Base-by-base conservation (phyloP, 2,329 filamentous ascomycete species). In the Talaromyces rugulosus region DNA sequence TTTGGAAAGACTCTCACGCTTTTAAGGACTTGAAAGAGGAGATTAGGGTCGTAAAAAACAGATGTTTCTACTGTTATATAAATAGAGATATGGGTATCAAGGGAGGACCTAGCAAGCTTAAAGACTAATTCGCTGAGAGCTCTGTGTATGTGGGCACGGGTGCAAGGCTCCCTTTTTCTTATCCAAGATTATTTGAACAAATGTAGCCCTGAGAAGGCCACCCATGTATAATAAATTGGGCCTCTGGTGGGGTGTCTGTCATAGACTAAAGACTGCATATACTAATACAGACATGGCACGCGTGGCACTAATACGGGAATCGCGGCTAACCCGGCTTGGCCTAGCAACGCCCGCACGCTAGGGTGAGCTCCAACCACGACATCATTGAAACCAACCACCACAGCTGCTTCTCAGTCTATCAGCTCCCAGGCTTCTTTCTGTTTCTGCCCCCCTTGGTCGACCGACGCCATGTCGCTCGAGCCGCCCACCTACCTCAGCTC, bases 401-500 rank as follows among this genome's bases (percentile, higher is more conserved):
- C 47, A 31, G 7, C 44, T 47, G 44, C 18, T 47, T 23, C 44
- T 47, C 44, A 8, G 44, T 11, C 44, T 18, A 8, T 8, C 33
- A 36, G 33, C 14, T 27, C 4, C 44, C 44, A 47, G 44, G 18
- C 30, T 8, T 53, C 12, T 31, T 30, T 31, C 30, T 31, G 50
- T 31, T 18, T 30, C 16, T 16, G 7, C 18, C 8, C 40, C 11
- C 27, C 14, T 53, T 53, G 50, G 30, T 51, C 58, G 5, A 66
- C 63, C 65, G 66, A 74, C 66, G 56, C 61, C 44, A 97, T 97
- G 93, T 94, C 92, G 75, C 86, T 96, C 77, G 92, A 97, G 75
- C 90, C 92, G 69, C 93, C 93, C 63, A 90, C 91, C 63, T 97
- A 97, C 78, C 85, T 91, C 67, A 84, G 87, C 74, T 94, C 92